phyloP scores from a whole-genome alignment of 257 asterid species.

The Osmanthus fragrans region DNA sequence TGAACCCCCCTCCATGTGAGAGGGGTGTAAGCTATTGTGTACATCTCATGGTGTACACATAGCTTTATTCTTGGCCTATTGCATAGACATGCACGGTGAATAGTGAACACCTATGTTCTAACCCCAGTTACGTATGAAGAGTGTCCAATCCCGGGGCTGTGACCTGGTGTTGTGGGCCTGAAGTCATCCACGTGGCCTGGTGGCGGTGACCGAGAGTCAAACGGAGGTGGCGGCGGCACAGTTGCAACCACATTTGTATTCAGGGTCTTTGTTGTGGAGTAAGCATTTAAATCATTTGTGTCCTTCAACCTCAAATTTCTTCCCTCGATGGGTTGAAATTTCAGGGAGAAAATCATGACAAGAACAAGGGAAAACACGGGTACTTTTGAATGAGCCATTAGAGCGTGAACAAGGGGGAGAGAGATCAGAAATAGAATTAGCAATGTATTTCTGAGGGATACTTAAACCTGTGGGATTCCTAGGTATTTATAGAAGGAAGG shows the following conservation, averaged over 20 bases:
- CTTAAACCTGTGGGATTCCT: slow-evolving; percentile 13
- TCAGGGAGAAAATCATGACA: slow-evolving; percentile 31
- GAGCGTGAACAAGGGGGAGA: neutral
- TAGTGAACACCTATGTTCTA: slow-evolving; percentile 11
- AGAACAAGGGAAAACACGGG: slow-evolving; percentile 41
- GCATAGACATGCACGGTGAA: neutral
- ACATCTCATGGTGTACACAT: no score
- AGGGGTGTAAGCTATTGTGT: no score
- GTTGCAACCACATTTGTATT: slow-evolving; percentile 18
- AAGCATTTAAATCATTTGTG: slow-evolving; percentile 12
- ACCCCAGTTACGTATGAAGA: slow-evolving; percentile 24
- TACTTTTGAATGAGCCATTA: slow-evolving; percentile 41
- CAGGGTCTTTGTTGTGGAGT: neutral
- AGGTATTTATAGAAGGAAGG: slow-evolving; percentile 50
- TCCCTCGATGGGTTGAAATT: slow-evolving; percentile 34
- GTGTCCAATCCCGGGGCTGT: slow-evolving; percentile 68
- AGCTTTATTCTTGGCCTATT: no score
- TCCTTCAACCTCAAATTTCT: slow-evolving; percentile 33
- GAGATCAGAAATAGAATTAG: neutral
- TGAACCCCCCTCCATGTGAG: no score
- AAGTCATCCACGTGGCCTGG: slow-evolving; percentile 59
- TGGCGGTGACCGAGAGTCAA: slow-evolving; percentile 30
- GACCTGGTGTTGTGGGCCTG: slow-evolving; percentile 65
- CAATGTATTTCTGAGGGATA: slow-evolving; percentile 22
- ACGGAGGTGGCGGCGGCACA: slow-evolving; percentile 22